A percentile compares a stretch with the other conserved stretches of the same genome.
Conservation (phyloP, 1,139 yeast species). For the Pichia sp. region DNA sequence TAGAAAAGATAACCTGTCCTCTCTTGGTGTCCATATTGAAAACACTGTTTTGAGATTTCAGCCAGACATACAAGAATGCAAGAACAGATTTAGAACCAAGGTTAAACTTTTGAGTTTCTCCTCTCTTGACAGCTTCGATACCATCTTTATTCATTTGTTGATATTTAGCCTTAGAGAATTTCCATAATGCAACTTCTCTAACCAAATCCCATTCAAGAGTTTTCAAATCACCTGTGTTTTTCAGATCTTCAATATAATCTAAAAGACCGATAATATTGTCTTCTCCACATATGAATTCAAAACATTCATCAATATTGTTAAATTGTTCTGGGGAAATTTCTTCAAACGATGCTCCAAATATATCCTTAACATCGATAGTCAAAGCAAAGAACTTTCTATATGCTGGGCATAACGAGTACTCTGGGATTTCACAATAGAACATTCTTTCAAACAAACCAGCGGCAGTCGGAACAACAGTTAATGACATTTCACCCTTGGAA, state of each 20-base stretch:
- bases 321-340: conserved; percentile 22
- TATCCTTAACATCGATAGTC: conserved; percentile 18
- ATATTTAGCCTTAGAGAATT: conserved; percentile 11
- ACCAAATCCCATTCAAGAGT: conserved; percentile 18
- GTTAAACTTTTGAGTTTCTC: conserved; percentile 15
- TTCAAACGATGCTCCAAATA: conserved; percentile 20
- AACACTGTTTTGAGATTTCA: conserved; percentile 22
- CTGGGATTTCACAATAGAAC: conserved; percentile 15
- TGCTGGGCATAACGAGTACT: conserved; percentile 15
- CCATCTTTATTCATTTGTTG: conserved; percentile 16
- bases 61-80: conserved; percentile 27
- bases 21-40: conserved; percentile 14
- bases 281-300: conserved; percentile 19
- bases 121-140: conserved; percentile 2
- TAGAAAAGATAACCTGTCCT: conserved; percentile 18
- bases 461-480: conserved; percentile 7
- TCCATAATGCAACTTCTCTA: conserved; percentile 18
- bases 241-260: conserved; percentile 1
- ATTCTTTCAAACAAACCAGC: conserved; percentile 13
- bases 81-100: conserved; percentile 24
- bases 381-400: conserved; percentile 16
- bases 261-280: conserved; percentile 1
- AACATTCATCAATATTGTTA: conserved; percentile 22
- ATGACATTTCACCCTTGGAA: conserved; percentile 4
- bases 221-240: conserved; percentile 9